Percentiles rank a stretch among this genome's conserved stretches.
Evolutionary conservation across 441 rosid species (phyloP).

Genomic region (Jatropha podagrica): DNA sequence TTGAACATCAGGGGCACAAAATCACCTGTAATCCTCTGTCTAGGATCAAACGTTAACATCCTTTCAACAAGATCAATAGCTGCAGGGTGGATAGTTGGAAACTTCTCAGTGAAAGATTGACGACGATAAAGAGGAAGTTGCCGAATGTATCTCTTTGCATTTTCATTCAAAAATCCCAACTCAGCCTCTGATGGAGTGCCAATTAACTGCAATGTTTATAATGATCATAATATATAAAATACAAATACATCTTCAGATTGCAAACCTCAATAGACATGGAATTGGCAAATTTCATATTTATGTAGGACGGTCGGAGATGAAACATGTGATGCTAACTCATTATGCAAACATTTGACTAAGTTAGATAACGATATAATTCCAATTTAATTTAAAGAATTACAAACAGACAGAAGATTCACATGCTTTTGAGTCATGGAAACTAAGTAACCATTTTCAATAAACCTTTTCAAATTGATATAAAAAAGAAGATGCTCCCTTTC

Average conservation of each 20-base stretch:
- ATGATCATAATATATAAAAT: background rate
- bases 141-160: slow-evolving; percentile 68
- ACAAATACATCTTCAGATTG: background rate
- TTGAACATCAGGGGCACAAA: background rate
- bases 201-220: slow-evolving; percentile 52
- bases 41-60: slow-evolving; percentile 89
- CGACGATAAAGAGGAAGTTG: slow-evolving; percentile 54
- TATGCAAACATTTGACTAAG: background rate
- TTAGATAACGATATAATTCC: background rate
- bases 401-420: background rate
- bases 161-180: slow-evolving; percentile 64
- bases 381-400: background rate
- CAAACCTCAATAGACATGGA: background rate
- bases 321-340: background rate
- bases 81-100: slow-evolving; percentile 56
- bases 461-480: background rate
- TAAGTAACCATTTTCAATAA: background rate
- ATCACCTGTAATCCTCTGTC: slow-evolving; percentile 74
- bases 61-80: slow-evolving; percentile 83
- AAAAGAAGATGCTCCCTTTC: background rate
- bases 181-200: slow-evolving; percentile 89
- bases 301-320: background rate
- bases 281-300: background rate
- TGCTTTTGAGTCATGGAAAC: background rate
- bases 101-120: slow-evolving; percentile 72